phyloP scores from a whole-genome alignment of 805 yeast species.

The Scheffersomyces stipitis region DNA sequence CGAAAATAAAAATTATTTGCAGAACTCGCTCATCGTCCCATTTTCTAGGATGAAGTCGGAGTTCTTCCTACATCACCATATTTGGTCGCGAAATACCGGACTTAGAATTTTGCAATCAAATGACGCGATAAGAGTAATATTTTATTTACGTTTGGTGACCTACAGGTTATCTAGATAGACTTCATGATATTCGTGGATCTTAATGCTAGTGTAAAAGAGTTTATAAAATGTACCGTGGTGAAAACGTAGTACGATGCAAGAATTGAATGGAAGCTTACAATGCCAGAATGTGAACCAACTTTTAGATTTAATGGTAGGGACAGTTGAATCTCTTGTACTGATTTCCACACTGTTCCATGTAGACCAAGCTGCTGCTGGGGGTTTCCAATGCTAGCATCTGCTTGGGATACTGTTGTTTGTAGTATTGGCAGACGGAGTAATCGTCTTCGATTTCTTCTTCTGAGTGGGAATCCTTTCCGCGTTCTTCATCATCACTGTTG shows the following conservation, averaged over 20 bases:
- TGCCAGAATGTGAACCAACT: no score
- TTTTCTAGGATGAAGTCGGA: not conserved
- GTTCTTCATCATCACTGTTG: not conserved
- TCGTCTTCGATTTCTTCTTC: constrained; percentile 3
- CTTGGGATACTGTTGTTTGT: constrained; percentile 5
- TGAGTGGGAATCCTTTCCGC: not conserved
- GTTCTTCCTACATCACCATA: not conserved
- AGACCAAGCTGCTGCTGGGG: constrained; percentile 8
- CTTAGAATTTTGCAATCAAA: not conserved
- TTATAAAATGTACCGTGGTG: no score
- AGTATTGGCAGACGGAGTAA: not conserved
- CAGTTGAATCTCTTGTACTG: constrained; percentile 8
- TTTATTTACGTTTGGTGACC: no score
- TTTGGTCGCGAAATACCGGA: not conserved
- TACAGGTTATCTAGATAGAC: no score
- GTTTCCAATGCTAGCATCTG: constrained; percentile 5
- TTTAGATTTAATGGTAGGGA: constrained; percentile 6
- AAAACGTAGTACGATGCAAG: no score
- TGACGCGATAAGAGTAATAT: no score
- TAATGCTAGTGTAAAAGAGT: no score
- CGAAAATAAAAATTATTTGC: no score
- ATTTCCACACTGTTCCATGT: constrained; percentile 11
- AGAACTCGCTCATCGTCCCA: not conserved
- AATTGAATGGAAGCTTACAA: no score
- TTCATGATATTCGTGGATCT: no score